Percentiles rank a stretch among this genome's conserved stretches.
Evolutionary conservation across 2,329 filamentous ascomycete species (phyloP).

Genomic region (Claviceps purpurea): DNA sequence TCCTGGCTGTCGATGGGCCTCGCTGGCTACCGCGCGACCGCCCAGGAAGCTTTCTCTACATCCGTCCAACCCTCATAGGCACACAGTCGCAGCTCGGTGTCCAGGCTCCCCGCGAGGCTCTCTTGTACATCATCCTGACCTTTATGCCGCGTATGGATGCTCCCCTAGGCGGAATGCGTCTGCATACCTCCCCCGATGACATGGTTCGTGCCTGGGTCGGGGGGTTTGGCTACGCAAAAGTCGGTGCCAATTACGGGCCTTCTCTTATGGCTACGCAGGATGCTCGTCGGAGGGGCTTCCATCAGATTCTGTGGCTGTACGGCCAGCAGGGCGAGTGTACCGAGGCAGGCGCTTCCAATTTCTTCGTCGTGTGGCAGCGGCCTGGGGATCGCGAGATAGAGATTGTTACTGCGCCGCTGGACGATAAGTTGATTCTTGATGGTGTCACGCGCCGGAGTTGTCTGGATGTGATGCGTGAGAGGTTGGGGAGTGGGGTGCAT

Average conservation of each 20-base stretch:
- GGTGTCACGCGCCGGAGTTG: slow-evolving; percentile 78
- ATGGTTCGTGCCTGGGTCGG: slow-evolving; percentile 87
- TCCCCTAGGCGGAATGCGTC: slow-evolving; percentile 47
- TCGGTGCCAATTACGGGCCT: slow-evolving; percentile 89
- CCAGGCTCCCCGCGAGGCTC: slow-evolving; percentile 64
- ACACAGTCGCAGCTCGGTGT: slow-evolving; percentile 72
- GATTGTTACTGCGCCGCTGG: slow-evolving; percentile 71
- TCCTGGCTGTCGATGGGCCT: slow-evolving; percentile 59
- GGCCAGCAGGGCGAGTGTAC: slow-evolving; percentile 66
- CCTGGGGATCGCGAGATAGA: slow-evolving; percentile 36
- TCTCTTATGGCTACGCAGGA: slow-evolving; percentile 65
- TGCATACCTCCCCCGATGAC: slow-evolving; percentile 68
- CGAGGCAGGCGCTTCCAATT: slow-evolving; percentile 85
- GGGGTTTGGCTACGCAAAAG: slow-evolving; percentile 82
- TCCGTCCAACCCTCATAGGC: slow-evolving; percentile 78
- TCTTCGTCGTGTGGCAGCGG: slow-evolving; percentile 67
- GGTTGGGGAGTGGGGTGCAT: slow-evolving; percentile 47
- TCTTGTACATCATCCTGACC: slow-evolving; percentile 68
- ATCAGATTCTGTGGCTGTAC: slow-evolving; percentile 92
- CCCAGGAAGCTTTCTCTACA: slow-evolving; percentile 63
- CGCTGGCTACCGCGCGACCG: slow-evolving; percentile 66
- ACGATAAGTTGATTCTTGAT: slow-evolving; percentile 72
- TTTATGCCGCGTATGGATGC: slow-evolving; percentile 46
- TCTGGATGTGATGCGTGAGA: slow-evolving; percentile 55
- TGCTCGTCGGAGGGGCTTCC: slow-evolving; percentile 59